phyloP scores from a whole-genome alignment of 345 rosid genomes.

The Limnanthes douglasii region DNA sequence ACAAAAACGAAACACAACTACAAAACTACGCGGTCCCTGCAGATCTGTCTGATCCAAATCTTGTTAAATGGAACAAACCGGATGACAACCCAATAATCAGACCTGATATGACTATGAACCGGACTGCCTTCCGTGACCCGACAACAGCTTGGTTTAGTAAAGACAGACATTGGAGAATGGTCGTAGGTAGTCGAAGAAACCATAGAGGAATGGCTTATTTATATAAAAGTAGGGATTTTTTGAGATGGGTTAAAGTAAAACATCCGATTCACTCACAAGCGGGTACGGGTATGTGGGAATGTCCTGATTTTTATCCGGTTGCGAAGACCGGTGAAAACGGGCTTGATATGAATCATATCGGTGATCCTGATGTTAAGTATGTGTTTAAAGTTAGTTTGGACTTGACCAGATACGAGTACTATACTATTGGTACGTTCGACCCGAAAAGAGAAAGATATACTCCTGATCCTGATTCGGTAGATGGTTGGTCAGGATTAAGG shows the following conservation, averaged over 20 bases:
- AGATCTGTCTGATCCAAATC: slow-evolving; percentile 59
- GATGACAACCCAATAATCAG: slow-evolving; percentile 39
- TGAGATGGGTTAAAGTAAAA: slow-evolving; percentile 44
- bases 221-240: slow-evolving; percentile 53
- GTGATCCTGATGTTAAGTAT: slow-evolving; percentile 22
- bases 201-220: slow-evolving; percentile 44
- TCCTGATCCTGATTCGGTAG: slow-evolving; percentile 34
- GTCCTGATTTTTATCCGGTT: slow-evolving; percentile 85
- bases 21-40: slow-evolving; percentile 69
- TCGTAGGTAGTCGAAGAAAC: slow-evolving; percentile 40
- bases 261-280: slow-evolving; percentile 46
- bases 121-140: slow-evolving; percentile 78
- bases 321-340: slow-evolving; percentile 20
- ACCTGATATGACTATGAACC: slow-evolving; percentile 39
- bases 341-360: slow-evolving; percentile 24
- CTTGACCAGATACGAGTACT: slow-evolving; percentile 53
- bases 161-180: slow-evolving; percentile 45
- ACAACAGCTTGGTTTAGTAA: slow-evolving; percentile 61
- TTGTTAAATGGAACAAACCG: slow-evolving; percentile 71
- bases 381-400: slow-evolving; percentile 73
- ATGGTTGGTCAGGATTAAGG: slow-evolving; percentile 71
- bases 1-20: slow-evolving; percentile 25
- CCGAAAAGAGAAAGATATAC: slow-evolving; percentile 24
- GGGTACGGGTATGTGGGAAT: slow-evolving; percentile 77
- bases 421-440: slow-evolving; percentile 45